Base-by-base conservation (phyloP, 2,329 filamentous ascomycete genomes). In the Colletotrichum gloeosporioides region DNA sequence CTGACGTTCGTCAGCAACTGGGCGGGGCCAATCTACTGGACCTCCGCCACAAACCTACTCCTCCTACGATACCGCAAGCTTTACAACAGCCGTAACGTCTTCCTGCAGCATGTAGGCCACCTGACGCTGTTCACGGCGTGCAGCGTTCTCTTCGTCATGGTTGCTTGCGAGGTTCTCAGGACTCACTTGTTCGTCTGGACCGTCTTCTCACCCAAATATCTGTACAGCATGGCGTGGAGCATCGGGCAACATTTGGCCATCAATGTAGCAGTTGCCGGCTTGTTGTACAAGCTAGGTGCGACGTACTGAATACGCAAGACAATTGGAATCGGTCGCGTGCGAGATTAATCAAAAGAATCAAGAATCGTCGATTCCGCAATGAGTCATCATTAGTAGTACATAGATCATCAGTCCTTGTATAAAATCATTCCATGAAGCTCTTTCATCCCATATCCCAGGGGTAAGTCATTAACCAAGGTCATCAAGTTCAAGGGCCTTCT, bases 131-230 rank as follows among this genome's bases (percentile, higher is more conserved):
- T 97, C 83, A 87, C 91, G 13, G 89, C 94, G 1, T 87, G 88
- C 2, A 92, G 92, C 78, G 85, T 95, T 69, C 85, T 92, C 4
- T 93, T 92, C 63, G 93, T 98, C 29, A 99, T 99, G 96, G 92
- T 90, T 16, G 96, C 96, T 18, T 99, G 97, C 84, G 96, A 94
- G 64, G 89, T 91, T 9, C 84, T 99, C 82, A 89, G 96, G 79
- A 95, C 95, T 34, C 97, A 99, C 88, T 85, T 99, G 74, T 99
- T 99, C 83, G 96, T 99, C 77, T 99, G 97, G 97, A 99, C 96
- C 1, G 97, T 99, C 13, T 99, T 99, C 84, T 98, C 95, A 78
- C 97, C 97, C 0, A 99, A 99, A 85, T 99, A 96, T 84, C 86
- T 99, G 79, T 99, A 98, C 83, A 95, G 93, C 78, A 94, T 97